Percentiles rank a stretch among this genome's conserved stretches.
phyloP scores from a whole-genome alignment of 1,284 basidiomycete genomes.

The Golubevia sp. region DNA sequence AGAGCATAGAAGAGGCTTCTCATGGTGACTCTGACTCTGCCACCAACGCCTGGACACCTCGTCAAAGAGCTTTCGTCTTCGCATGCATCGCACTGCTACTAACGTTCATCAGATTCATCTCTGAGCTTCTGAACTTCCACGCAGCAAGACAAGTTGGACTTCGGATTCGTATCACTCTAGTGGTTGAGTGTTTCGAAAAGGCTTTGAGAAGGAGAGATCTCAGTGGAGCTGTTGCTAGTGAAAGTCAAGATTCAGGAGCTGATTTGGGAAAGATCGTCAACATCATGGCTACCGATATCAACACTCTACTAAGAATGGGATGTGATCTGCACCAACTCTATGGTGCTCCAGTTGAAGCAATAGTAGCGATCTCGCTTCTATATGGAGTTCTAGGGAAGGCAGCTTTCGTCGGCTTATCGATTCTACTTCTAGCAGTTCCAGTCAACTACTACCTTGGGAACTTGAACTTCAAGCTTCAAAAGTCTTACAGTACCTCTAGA shows the following conservation, averaged over 20 bases:
- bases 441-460: slow-evolving; percentile 72
- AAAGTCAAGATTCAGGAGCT: slow-evolving; percentile 31
- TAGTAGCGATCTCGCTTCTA: slow-evolving; percentile 75
- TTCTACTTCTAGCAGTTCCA: slow-evolving; percentile 76
- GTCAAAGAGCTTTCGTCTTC: slow-evolving; percentile 30
- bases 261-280: slow-evolving; percentile 65
- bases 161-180: slow-evolving; percentile 45
- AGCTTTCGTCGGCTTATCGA: slow-evolving; percentile 81
- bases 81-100: slow-evolving; percentile 27
- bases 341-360: slow-evolving; percentile 77
- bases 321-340: slow-evolving; percentile 64
- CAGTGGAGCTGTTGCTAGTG: slow-evolving; percentile 13
- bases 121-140: slow-evolving; percentile 49
- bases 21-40: neutral
- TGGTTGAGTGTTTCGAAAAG: slow-evolving; percentile 53
- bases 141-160: slow-evolving; percentile 57
- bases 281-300: slow-evolving; percentile 63
- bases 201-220: slow-evolving; percentile 47
- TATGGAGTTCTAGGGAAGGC: slow-evolving; percentile 83
- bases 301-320: slow-evolving; percentile 52
- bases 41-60: slow-evolving; percentile 20
- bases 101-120: slow-evolving; percentile 29
- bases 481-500: slow-evolving; percentile 71
- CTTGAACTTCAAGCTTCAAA: slow-evolving; percentile 75
- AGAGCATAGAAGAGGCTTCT: slow-evolving; percentile 12